Base-by-base conservation (phyloP, 495 filamentous ascomycete genomes). In the Pyrenopolyporus hunteri region DNA sequence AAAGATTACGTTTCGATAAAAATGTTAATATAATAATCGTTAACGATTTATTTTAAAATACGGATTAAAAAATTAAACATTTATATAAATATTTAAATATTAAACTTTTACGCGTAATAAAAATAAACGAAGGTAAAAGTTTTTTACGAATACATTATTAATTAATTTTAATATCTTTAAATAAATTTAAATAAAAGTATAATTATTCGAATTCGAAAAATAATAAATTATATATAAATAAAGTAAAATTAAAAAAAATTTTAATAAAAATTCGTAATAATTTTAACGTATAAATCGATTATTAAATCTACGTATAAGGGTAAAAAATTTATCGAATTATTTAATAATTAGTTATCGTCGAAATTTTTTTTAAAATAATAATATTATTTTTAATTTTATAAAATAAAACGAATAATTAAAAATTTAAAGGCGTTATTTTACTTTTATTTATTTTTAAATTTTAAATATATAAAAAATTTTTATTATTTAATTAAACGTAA, bases 1-100 rank as follows among this genome's bases (percentile, higher is more conserved):
- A 87, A 87, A 84, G 86, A 44, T 25, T 26, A 82, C 77, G 84
- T 80, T 83, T 86, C 85, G 80, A 79, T 85, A 86, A 85, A 79
- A 84, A 80, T 84, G 81, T 85, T 78, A 86, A 87, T 23, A 20
- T 53, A 53, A 28, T 42, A 42, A 42, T 42, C 29, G 29, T 53
- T 53, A 53, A 53, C 20, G 23, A 53, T 10, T 11, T 35, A n/a
- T 28, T 53, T 53, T 42, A 53, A 25, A 42, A 42, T 40, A 53
- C 14, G 6, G 11, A 42, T 33, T 44, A 53, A 53, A 29, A 29
- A 42, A 22, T 53, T 35, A 22, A 33, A 33, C 8, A 53, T 26
- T 53, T 53, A 42, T 53, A 42, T 40, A 40, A 53, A 53, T 33
- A 33, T 33, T 53, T 42, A 28, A 33, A 22, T 53, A 11, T 53